Percentiles rank a stretch among this genome's conserved stretches.
These are phyloP conservation scores for Pisolithus marmoratus DNA, from an alignment of 768 basidiomycete genomes.

Conservation along the genomic window DNA sequence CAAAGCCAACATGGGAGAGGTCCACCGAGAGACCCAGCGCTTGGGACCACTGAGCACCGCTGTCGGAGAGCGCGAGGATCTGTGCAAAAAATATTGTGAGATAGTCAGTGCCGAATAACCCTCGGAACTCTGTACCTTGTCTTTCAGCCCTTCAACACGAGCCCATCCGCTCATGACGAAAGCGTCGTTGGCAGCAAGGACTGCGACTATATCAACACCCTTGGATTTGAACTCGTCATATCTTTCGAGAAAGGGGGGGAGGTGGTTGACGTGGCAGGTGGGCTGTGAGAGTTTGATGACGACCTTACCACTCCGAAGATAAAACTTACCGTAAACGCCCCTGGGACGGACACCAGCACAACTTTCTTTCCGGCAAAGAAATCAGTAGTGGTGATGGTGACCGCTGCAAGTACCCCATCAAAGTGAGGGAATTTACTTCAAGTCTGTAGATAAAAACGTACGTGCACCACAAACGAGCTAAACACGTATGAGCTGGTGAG, in stretches of 20 bases:
- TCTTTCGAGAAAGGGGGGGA: constrained; percentile 41
- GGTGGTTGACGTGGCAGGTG: constrained; percentile 39
- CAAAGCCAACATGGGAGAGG: constrained; percentile 43
- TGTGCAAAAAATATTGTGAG: constrained; percentile 17
- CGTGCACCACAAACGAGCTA: constrained; percentile 61
- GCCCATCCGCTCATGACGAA: constrained; percentile 62
- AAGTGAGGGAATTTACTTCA: not conserved
- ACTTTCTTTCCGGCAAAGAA: constrained; percentile 74
- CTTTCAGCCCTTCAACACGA: constrained; percentile 52
- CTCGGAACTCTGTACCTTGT: constrained; percentile 47
- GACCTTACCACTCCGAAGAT: not conserved
- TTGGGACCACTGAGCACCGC: constrained; percentile 49
- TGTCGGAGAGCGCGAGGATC: constrained; percentile 59
- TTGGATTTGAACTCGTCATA: constrained; percentile 46
- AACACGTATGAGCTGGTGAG: not conserved
- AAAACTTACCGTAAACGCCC: constrained; percentile 67
- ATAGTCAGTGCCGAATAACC: not conserved
- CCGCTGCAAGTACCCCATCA: constrained; percentile 33
- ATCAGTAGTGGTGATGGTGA: constrained; percentile 43
- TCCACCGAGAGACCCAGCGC: constrained; percentile 52
- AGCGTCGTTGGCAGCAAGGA: constrained; percentile 55
- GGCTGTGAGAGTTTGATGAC: constrained; percentile 20
- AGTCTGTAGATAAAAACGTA: constrained; percentile 32
- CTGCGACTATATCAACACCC: constrained; percentile 47
- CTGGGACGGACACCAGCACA: constrained; percentile 72